Base-by-base conservation (phyloP, 805 yeast species). In the Jamesozyma rosinii region DNA sequence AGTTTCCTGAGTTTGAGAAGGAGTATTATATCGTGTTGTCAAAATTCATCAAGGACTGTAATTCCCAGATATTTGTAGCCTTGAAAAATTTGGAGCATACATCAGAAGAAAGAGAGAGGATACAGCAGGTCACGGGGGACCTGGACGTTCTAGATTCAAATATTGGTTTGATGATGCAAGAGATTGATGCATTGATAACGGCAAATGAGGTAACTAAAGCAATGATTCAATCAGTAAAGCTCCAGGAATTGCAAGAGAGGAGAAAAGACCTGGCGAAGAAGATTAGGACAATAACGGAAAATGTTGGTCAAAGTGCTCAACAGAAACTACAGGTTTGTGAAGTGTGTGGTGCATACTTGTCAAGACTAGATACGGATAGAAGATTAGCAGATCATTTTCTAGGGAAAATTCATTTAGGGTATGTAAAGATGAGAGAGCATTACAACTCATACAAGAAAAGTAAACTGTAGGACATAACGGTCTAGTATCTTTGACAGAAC, bases 241-340 rank as follows among this genome's bases (percentile, higher is more conserved):
- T 78, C 37, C 68, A 72, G 29, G 70, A 65, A 33, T 61, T 70
- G 44, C 70, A 64, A 35, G 66, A 65, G 32, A 72, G 75, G 49
- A 66, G 88, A 50, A 75, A 71, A 24, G 57, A 58, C 17, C 64
- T 78, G 15, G 76, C 81, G 1, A 75, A 74, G 41, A 74, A 71
- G 39, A 79, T 83, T 3, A 65, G 82, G 35, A 71, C 68, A 21
- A 63, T 83, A 5, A 73, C 80, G 13, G 95, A 85, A 44, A 79
- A 77, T 54, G 71, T 82, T 6, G 92, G 94, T 2, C 90, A 85
- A 52, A 75, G 88, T 11, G 86, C 92, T 1, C 95, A 84, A 56
- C 97, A 89, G 55, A 85, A 86, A 59, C 68, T 89, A 37, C 96
- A 88, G 61, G 95, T 86, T 1, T 89, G 97, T 63, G 83, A 77